phyloP scores from a whole-genome alignment of 2,329 filamentous ascomycete genomes.

The Cytospora chrysosperma region DNA sequence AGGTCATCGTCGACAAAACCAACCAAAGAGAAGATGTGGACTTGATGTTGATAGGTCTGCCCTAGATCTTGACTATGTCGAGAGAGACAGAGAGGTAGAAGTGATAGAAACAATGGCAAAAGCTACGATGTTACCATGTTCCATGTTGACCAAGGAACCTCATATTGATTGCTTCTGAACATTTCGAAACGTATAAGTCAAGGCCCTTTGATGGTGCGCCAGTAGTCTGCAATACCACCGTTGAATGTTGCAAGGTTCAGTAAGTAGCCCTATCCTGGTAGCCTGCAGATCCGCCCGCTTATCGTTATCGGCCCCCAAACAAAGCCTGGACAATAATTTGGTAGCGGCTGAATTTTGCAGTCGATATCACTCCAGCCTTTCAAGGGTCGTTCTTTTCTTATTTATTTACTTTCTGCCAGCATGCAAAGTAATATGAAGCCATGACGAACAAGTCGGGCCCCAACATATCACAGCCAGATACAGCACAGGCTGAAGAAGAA shows the following conservation, averaged over 20 bases:
- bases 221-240: too few relatives aligned
- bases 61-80: too few relatives aligned
- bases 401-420: background rate
- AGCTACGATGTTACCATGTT: too few relatives aligned
- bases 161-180: too few relatives aligned
- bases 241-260: background rate
- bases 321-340: conserved; percentile 4
- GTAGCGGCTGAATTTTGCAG: conserved; percentile 18
- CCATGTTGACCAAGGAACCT: too few relatives aligned
- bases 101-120: too few relatives aligned
- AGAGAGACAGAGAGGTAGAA: too few relatives aligned
- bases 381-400: background rate
- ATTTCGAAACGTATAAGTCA: too few relatives aligned
- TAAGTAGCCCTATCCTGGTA: background rate
- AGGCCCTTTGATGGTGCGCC: too few relatives aligned
- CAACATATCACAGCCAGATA: background rate
- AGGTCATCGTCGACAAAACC: too few relatives aligned
- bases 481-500: conserved; percentile 9
- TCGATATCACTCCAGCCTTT: background rate
- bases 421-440: background rate
- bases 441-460: conserved; percentile 16
- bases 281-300: background rate
- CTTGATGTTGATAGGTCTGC: too few relatives aligned
- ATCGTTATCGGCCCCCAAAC: conserved; percentile 11
- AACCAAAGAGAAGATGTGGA: too few relatives aligned